phyloP scores from a whole-genome alignment of 1,284 basidiomycete genomes.

The Cystobasidium pallidum region DNA sequence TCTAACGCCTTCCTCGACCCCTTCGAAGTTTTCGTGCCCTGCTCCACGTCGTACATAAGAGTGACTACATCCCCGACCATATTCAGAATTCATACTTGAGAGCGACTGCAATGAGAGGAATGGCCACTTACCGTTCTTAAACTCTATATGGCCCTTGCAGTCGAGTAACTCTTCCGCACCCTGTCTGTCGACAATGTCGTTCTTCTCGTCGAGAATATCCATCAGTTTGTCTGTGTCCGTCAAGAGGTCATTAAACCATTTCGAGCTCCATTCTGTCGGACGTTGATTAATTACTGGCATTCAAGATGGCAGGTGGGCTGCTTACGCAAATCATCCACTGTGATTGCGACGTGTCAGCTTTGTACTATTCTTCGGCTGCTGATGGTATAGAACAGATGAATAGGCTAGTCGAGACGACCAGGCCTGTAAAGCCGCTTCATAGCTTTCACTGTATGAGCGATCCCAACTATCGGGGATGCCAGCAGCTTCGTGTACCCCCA shows the following conservation, averaged over 20 bases:
- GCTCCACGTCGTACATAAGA: constrained; percentile 6
- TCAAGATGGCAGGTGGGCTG: not conserved
- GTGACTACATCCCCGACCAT: constrained; percentile 1
- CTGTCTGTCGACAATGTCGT: constrained; percentile 25
- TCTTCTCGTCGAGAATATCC: constrained; percentile 32
- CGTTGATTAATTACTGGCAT: not conserved
- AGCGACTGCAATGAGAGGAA: not conserved
- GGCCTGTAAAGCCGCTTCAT: not conserved
- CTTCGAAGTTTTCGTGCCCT: constrained; percentile 28
- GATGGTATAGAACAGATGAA: no score
- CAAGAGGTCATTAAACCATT: not conserved
- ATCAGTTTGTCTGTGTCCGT: constrained; percentile 36
- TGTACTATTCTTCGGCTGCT: no score
- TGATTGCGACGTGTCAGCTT: not conserved
- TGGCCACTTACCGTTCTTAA: constrained; percentile 14
- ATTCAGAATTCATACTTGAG: not conserved
- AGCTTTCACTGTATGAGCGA: no score
- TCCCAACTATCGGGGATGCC: no score
- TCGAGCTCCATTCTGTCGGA: not conserved
- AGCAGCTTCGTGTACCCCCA: no score
- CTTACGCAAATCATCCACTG: constrained; percentile 12
- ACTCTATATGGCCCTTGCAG: constrained; percentile 35
- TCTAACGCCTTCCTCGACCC: constrained; percentile 66
- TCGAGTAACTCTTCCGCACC: constrained; percentile 30
- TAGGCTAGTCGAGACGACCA: no score